These are phyloP conservation scores for Phytophthora boehmeriae DNA, from an alignment of 352 stramenopile species.

Conservation along the genomic window DNA sequence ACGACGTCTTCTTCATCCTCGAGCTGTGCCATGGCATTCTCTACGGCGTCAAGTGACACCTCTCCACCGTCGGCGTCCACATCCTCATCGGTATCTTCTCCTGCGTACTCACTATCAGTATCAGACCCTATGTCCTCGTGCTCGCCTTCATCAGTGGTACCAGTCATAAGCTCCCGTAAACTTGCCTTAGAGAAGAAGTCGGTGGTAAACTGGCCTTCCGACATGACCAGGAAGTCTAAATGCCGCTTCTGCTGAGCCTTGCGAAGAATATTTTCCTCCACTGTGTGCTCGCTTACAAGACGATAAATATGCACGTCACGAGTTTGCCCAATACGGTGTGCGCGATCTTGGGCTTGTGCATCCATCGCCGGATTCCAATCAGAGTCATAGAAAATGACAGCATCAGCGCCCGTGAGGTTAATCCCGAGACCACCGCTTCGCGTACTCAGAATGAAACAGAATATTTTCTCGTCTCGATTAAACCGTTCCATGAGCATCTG, in stretches of 20 bases:
- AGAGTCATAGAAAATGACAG: slow-evolving; percentile 93
- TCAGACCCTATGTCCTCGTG: slow-evolving; percentile 39
- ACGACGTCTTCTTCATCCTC: slow-evolving; percentile 97
- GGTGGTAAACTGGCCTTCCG: slow-evolving; percentile 70
- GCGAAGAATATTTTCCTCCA: slow-evolving; percentile 99
- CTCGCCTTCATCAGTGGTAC: slow-evolving; percentile 18
- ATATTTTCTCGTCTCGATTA: slow-evolving; percentile 97
- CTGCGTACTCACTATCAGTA: slow-evolving; percentile 36
- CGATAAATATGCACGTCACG: slow-evolving; percentile 99
- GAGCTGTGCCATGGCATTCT: slow-evolving; percentile 94
- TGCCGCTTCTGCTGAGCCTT: slow-evolving; percentile 98
- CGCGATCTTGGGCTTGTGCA: slow-evolving; percentile 95
- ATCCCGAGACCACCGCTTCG: slow-evolving; percentile 97
- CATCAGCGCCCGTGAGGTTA: slow-evolving; percentile 98
- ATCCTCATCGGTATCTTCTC: slow-evolving; percentile 38
- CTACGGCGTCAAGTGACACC: slow-evolving; percentile 76
- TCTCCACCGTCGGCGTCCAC: slow-evolving; percentile 59
- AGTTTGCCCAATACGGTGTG: slow-evolving; percentile 98
- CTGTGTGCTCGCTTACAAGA: slow-evolving; percentile 96
- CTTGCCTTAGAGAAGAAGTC: slow-evolving; percentile 89
- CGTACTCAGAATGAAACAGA: slow-evolving; percentile 99
- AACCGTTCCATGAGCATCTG: slow-evolving; percentile 99
- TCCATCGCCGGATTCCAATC: slow-evolving; percentile 97
- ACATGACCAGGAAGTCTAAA: slow-evolving; percentile 95
- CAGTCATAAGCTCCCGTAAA: slow-evolving; percentile 91